Percentiles rank a stretch among this genome's conserved stretches.
Conservation (phyloP, 2,329 filamentous ascomycete genomes). For the Podosphaera leucotricha region DNA sequence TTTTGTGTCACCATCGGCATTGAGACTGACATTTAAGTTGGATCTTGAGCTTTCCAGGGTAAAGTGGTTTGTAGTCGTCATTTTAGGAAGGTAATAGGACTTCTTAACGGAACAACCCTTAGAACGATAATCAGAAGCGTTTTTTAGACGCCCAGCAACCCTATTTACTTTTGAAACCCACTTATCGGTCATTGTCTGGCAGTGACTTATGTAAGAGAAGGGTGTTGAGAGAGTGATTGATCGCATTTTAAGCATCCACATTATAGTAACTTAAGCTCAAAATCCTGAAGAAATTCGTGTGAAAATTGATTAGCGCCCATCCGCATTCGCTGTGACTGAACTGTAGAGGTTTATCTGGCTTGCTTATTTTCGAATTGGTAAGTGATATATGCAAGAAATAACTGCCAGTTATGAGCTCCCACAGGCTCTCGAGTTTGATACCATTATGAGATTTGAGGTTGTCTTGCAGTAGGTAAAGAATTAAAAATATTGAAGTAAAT, state of each 20-base stretch:
- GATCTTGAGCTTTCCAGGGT: not conserved
- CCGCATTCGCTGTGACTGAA: no score
- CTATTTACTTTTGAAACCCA: not conserved
- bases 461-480: not conserved
- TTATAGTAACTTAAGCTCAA: no score
- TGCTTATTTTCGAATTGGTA: no score
- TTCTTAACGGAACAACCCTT: not conserved
- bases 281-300: no score
- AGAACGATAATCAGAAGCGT: not conserved
- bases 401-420: not conserved
- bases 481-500: not conserved
- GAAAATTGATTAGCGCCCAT: no score
- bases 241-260: no score
- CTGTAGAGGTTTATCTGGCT: no score
- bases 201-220: not conserved
- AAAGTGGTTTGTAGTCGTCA: not conserved
- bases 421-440: not conserved
- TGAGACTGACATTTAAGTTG: not conserved
- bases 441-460: not conserved
- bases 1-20: no score
- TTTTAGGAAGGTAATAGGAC: no score
- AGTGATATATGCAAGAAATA: no score
- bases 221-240: not conserved
- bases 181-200: not conserved
- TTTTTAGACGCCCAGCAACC: not conserved